Conservation (phyloP, 306 rosid species). For the Vigna hirtella region DNA sequence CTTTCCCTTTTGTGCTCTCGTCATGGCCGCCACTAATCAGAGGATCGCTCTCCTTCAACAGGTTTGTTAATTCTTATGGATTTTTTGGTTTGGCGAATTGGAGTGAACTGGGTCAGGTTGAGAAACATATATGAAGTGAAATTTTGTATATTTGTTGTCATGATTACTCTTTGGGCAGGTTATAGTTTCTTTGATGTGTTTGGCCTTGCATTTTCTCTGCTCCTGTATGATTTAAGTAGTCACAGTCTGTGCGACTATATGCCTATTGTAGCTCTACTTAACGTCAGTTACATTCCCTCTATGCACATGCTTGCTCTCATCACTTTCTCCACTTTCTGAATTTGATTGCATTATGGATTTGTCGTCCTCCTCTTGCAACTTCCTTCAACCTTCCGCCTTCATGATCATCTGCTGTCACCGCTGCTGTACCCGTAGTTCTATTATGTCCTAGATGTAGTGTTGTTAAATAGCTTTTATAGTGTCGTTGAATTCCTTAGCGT, state of each 20-base stretch:
- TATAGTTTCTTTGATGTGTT: constrained; percentile 4
- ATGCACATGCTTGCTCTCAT: neutral
- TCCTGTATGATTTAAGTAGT: neutral
- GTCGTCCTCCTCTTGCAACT: neutral
- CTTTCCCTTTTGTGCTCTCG: constrained; percentile 93
- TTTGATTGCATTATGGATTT: neutral
- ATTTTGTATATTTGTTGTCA: neutral
- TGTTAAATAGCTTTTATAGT: neutral
- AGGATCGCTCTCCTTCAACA: constrained; percentile 94
- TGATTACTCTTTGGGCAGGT: constrained; percentile 18
- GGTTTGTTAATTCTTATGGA: constrained; percentile 48
- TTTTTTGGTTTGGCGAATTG: constrained; percentile 29
- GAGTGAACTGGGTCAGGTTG: neutral
- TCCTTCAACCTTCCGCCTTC: neutral
- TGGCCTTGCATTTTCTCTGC: constrained; percentile 3
- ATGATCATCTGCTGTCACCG: neutral
- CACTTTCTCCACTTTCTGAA: neutral
- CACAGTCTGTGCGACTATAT: neutral
- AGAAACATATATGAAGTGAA: neutral
- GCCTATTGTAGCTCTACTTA: neutral
- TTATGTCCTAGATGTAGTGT: neutral
- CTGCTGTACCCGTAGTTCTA: neutral
- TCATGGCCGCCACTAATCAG: constrained; percentile 93
- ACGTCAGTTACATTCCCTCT: neutral
- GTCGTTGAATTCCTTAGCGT: neutral